Evolutionary conservation across 345 rosid species (phyloP).

Genomic region (Mercurialis annua): DNA sequence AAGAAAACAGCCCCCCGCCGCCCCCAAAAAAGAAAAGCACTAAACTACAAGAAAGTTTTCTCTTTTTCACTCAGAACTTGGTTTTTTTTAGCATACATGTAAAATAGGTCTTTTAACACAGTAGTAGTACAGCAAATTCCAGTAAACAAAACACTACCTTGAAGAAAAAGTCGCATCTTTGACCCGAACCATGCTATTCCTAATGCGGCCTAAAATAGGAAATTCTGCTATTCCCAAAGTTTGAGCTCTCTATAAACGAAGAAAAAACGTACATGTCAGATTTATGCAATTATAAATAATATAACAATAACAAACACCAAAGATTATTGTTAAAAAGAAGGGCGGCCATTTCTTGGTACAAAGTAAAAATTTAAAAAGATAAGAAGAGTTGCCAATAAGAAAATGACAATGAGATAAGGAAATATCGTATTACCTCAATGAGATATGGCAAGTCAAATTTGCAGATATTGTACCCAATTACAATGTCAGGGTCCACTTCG

Average conservation of each 20-base stretch:
- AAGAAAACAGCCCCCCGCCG: neutral
- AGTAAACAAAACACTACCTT: conserved; percentile 40
- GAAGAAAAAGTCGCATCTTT: conserved; percentile 92
- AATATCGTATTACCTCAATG: conserved; percentile 67
- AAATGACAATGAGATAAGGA: neutral
- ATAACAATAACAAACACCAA: neutral
- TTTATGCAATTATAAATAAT: neutral
- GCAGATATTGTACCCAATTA: conserved; percentile 98
- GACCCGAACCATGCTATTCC: conserved; percentile 79
- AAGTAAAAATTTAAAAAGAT: conserved; percentile 2
- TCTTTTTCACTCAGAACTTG: no score
- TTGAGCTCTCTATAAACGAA: conserved; percentile 71
- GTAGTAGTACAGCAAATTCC: neutral
- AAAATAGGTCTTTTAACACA: neutral
- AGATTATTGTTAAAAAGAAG: no score
- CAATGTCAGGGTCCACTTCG: conserved; percentile 94
- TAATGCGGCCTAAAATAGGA: conserved; percentile 82
- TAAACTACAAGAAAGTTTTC: no score
- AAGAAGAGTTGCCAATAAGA: conserved; percentile 4
- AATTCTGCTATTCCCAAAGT: conserved; percentile 78
- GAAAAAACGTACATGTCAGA: conserved; percentile 19
- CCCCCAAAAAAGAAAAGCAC: neutral
- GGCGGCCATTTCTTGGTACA: neutral
- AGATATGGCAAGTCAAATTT: conserved; percentile 97
- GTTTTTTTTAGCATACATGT: no score